Percentiles rank a stretch among this genome's conserved stretches.
Conservation (phyloP, 768 basidiomycete genomes). For the Mycena polygramma region DNA sequence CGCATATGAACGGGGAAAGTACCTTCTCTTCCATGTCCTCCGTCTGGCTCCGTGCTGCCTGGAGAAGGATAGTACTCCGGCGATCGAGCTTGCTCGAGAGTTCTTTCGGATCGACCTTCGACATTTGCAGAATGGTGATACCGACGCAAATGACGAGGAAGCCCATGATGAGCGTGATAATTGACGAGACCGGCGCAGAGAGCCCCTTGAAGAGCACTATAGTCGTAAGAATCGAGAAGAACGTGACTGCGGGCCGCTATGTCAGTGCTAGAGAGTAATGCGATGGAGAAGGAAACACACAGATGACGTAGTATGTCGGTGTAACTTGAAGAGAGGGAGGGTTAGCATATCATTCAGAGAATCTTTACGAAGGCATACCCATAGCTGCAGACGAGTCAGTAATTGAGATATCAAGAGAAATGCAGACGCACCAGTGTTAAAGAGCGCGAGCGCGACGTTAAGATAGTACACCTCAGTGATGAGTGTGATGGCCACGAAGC, state of each 20-base stretch:
- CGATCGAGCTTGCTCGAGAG: conserved; percentile 84
- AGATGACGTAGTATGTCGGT: conserved; percentile 89
- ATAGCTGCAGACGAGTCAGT: conserved; percentile 61
- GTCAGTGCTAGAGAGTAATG: conserved; percentile 30
- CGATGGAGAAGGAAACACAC: conserved; percentile 54
- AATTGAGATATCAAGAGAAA: conserved; percentile 2
- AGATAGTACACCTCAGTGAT: conserved; percentile 95
- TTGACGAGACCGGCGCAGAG: conserved; percentile 78
- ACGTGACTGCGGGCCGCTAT: conserved; percentile 68
- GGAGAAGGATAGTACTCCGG: conserved; percentile 89
- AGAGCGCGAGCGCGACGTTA: conserved; percentile 95
- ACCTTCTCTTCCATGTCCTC: conserved; percentile 80
- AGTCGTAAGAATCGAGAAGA: conserved; percentile 87
- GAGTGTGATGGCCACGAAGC: conserved; percentile 87
- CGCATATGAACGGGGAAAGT: background rate
- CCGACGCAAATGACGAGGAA: conserved; percentile 94
- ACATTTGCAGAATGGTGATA: conserved; percentile 96
- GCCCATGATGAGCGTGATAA: conserved; percentile 92
- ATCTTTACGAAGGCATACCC: conserved; percentile 57
- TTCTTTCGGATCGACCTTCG: conserved; percentile 89
- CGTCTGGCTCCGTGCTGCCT: conserved; percentile 82
- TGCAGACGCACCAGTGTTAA: conserved; percentile 81
- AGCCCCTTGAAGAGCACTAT: conserved; percentile 94
- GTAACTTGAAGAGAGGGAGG: conserved; percentile 66
- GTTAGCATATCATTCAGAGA: conserved; percentile 38